Conservation (phyloP, 1,139 yeast genomes). For the Pichia inconspicua region DNA sequence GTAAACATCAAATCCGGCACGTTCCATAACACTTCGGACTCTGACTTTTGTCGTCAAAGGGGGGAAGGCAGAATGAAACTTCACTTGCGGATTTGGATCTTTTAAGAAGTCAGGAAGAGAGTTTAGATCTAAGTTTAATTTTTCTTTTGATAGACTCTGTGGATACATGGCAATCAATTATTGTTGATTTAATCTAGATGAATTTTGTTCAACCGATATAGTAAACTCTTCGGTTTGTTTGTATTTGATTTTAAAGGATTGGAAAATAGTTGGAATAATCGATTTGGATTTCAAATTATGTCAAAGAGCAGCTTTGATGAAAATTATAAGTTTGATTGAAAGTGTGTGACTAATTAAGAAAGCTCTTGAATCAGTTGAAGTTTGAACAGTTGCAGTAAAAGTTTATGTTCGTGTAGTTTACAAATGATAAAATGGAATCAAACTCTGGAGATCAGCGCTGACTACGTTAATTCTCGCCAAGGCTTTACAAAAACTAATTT, state of each 20-base stretch:
- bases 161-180: not conserved
- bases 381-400: too few relatives aligned
- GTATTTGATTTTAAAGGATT: not conserved
- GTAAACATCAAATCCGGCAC: conserved; percentile 55
- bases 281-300: not conserved
- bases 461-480: too few relatives aligned
- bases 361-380: too few relatives aligned
- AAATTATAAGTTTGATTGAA: too few relatives aligned
- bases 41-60: conserved; percentile 45
- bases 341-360: too few relatives aligned
- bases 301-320: too few relatives aligned
- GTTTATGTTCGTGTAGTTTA: too few relatives aligned
- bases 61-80: conserved; percentile 38
- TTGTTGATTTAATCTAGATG: not conserved
- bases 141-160: not conserved
- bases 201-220: too few relatives aligned
- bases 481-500: too few relatives aligned
- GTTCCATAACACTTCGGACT: conserved; percentile 50
- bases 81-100: conserved; percentile 22
- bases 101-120: conserved; percentile 28
- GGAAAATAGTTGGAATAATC: not conserved
- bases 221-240: too few relatives aligned
- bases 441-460: too few relatives aligned
- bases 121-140: conserved; percentile 16
- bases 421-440: too few relatives aligned